Conservation (phyloP, 148 eudicot genomes). For the Pharnaceum exiguum region DNA sequence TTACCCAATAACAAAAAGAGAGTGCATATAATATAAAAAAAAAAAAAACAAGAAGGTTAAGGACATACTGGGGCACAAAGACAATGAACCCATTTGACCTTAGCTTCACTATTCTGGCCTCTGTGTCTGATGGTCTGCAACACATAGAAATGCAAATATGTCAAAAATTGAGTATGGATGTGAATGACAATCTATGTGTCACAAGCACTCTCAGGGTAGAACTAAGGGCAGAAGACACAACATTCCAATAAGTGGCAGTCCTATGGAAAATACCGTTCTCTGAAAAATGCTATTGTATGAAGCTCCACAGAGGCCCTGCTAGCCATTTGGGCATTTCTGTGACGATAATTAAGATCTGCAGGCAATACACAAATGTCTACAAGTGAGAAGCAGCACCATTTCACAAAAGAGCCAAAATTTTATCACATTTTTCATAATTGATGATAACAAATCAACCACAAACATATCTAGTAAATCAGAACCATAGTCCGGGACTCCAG, state of each 20-base stretch:
- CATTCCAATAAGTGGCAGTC: background rate
- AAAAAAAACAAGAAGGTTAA: background rate
- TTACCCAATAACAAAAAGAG: background rate
- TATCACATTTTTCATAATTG: too few species aligned
- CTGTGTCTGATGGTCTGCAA: conserved; percentile 85
- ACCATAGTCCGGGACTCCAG: too few species aligned
- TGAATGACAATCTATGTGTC: background rate
- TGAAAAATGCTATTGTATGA: conserved; percentile 83
- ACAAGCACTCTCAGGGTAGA: background rate
- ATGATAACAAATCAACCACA: too few species aligned
- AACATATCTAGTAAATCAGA: too few species aligned
- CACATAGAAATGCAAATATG: conserved; percentile 5
- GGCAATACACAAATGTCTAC: conserved; percentile 3
- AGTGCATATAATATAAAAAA: background rate
- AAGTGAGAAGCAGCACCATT: conserved; percentile 6
- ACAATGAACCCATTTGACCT: conserved; percentile 94
- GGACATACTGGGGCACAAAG: conserved; percentile 85
- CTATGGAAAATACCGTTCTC: conserved; percentile 46
- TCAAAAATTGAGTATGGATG: too few species aligned
- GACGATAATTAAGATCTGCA: conserved; percentile 91
- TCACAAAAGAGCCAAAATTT: background rate
- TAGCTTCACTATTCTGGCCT: conserved; percentile 92
- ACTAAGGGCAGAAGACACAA: background rate
- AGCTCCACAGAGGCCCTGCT: conserved; percentile 94
- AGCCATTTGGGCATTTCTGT: conserved; percentile 98